These are phyloP conservation scores for Sambucus nigra DNA, from an alignment of 129 eudicot species.

Conservation along the genomic window DNA sequence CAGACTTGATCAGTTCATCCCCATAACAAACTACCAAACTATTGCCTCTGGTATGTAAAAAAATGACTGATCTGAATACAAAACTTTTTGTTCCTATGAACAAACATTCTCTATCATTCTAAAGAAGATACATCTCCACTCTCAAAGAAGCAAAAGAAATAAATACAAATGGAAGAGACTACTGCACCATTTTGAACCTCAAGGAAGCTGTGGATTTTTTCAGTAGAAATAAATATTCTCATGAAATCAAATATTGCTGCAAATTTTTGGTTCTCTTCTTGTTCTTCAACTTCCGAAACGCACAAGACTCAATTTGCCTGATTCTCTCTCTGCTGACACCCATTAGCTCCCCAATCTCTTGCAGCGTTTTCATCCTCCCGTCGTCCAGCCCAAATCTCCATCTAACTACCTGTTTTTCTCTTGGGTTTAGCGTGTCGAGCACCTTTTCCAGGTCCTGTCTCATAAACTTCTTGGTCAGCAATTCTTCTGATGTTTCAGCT, in stretches of 20 bases:
- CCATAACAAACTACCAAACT: too few relatives aligned
- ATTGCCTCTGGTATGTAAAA: too few relatives aligned
- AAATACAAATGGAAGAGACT: too few relatives aligned
- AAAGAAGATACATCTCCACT: too few relatives aligned
- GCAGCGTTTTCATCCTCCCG: conserved; percentile 68
- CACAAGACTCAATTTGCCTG: conserved; percentile 73
- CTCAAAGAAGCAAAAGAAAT: too few relatives aligned
- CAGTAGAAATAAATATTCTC: too few relatives aligned
- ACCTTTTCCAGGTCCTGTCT: conserved; percentile 59
- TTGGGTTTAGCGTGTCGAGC: conserved; percentile 43
- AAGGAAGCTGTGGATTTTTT: too few relatives aligned
- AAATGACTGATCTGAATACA: too few relatives aligned
- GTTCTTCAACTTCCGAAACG: conserved; percentile 67
- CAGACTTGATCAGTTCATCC: too few relatives aligned
- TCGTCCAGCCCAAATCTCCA: conserved; percentile 77
- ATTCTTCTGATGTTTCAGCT: conserved; percentile 65
- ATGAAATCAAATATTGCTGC: conserved; percentile 51
- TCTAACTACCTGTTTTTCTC: conserved; percentile 59
- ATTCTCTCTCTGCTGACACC: conserved; percentile 91
- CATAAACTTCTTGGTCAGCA: conserved; percentile 54
- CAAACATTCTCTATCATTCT: too few relatives aligned
- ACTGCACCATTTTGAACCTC: too few relatives aligned
- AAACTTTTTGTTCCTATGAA: too few relatives aligned
- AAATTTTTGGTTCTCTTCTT: conserved; percentile 56
- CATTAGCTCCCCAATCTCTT: conserved; percentile 87